Evolutionary conservation across 23 red algal species (phyloP).

Genomic region (Gracilaria domingensis): DNA sequence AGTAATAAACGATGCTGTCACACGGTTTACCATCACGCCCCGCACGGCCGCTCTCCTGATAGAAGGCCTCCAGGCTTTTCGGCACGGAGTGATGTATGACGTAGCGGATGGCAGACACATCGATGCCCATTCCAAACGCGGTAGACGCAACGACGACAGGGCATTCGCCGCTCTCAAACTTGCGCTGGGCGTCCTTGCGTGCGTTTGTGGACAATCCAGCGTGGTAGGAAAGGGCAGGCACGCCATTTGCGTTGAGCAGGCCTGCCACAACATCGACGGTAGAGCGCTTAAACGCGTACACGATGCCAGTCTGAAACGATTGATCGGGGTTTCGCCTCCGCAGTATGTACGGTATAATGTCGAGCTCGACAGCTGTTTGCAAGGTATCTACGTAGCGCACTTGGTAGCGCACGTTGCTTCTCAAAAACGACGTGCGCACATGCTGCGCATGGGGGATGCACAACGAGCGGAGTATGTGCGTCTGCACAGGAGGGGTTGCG

Average conservation of each 20-base stretch:
- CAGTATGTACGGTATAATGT: constrained; percentile 34
- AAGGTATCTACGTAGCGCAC: constrained; percentile 61
- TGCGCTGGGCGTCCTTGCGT: constrained; percentile 61
- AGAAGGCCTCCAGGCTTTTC: constrained; percentile 86
- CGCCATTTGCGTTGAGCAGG: constrained; percentile 40
- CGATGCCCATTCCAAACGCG: constrained; percentile 96
- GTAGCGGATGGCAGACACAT: constrained; percentile 86
- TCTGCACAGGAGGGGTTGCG: constrained; percentile 65
- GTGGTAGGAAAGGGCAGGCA: constrained; percentile 80
- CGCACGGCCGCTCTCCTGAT: constrained; percentile 93
- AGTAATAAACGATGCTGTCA: constrained; percentile 69
- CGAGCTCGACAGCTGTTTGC: constrained; percentile 45
- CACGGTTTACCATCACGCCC: constrained; percentile 84
- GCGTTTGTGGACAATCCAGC: constrained; percentile 71
- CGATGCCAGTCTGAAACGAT: constrained; percentile 61
- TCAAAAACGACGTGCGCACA: constrained; percentile 80
- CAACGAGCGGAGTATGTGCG: constrained; percentile 65
- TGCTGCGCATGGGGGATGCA: constrained; percentile 45
- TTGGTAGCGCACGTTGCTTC: constrained; percentile 79
- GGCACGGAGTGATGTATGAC: constrained; percentile 84
- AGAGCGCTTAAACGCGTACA: constrained; percentile 79
- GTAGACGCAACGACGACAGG: constrained; percentile 81
- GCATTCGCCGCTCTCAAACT: constrained; percentile 69
- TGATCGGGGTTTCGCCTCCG: background rate
- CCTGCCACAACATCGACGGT: constrained; percentile 64